These are phyloP conservation scores for Phyllosticta citriasiana DNA, from an alignment of 2,329 filamentous ascomycete species.

Conservation along the genomic window DNA sequence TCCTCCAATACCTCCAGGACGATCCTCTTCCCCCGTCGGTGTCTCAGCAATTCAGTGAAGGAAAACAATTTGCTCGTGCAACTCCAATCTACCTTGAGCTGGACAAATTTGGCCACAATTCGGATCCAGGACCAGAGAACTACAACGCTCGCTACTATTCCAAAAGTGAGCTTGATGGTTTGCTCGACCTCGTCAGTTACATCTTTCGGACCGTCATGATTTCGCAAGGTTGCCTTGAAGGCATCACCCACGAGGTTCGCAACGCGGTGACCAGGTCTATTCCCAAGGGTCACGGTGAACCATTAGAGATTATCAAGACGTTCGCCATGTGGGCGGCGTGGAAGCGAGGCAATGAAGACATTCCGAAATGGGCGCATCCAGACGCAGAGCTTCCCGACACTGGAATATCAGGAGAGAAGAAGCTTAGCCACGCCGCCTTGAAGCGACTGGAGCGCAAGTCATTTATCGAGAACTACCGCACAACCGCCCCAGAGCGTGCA, in stretches of 20 bases:
- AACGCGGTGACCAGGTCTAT: slow-evolving; percentile 54
- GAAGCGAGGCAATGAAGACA: slow-evolving; percentile 55
- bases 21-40: slow-evolving; percentile 53
- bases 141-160: slow-evolving; percentile 54
- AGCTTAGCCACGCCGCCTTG: slow-evolving; percentile 44
- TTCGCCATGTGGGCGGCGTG: slow-evolving; percentile 59
- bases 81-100: slow-evolving; percentile 50
- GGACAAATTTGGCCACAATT: slow-evolving; percentile 42
- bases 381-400: slow-evolving; percentile 42
- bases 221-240: slow-evolving; percentile 50
- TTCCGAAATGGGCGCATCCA: slow-evolving; percentile 52
- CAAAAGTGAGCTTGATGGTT: slow-evolving; percentile 50
- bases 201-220: slow-evolving; percentile 55
- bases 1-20: slow-evolving; percentile 53
- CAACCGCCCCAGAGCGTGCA: slow-evolving; percentile 30
- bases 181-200: slow-evolving; percentile 50
- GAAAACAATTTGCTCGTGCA: slow-evolving; percentile 46
- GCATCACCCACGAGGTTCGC: slow-evolving; percentile 47
- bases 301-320: slow-evolving; percentile 47
- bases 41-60: slow-evolving; percentile 44
- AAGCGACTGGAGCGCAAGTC: slow-evolving; percentile 47
- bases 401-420: slow-evolving; percentile 36
- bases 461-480: slow-evolving; percentile 32
- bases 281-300: slow-evolving; percentile 52
- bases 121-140: slow-evolving; percentile 41